These are phyloP conservation scores for Ceratocystis ficicola DNA, from an alignment of 2,329 filamentous ascomycete genomes.

Conservation along the genomic window DNA sequence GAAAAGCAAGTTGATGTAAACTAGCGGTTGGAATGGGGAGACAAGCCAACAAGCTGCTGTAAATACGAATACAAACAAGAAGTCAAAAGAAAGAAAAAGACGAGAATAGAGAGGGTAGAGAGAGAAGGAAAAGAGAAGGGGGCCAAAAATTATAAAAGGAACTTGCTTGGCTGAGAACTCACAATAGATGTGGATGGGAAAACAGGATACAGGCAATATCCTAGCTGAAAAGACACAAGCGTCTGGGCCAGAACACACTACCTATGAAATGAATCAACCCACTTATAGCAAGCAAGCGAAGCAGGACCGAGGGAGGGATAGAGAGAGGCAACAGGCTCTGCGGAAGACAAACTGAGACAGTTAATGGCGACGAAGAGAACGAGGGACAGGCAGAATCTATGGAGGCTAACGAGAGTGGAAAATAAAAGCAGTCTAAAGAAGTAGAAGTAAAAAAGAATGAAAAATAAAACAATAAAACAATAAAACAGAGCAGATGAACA, in stretches of 20 bases:
- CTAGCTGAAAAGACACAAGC: not conserved
- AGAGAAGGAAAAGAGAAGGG: not conserved
- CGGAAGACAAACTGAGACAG: not conserved
- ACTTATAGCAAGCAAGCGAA: not conserved
- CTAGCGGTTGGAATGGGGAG: not conserved
- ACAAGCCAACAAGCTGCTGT: not conserved
- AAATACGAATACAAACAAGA: not conserved
- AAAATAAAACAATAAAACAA: not conserved
- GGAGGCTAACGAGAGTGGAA: not conserved
- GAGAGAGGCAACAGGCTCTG: not conserved
- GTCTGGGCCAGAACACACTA: not conserved
- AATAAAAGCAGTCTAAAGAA: no score
- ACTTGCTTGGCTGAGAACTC: not conserved
- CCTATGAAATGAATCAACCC: not conserved
- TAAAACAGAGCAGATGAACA: not conserved
- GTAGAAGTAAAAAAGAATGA: no score
- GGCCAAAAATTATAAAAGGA: not conserved
- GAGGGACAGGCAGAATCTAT: not conserved
- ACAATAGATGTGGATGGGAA: not conserved
- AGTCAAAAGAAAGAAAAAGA: not conserved
- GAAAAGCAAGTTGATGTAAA: not conserved
- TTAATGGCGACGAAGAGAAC: not conserved
- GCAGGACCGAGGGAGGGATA: not conserved
- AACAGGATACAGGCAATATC: conserved; percentile 1
- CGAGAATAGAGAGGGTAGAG: not conserved